phyloP scores from a whole-genome alignment of 345 rosid species.

The Salix suchowensis region DNA sequence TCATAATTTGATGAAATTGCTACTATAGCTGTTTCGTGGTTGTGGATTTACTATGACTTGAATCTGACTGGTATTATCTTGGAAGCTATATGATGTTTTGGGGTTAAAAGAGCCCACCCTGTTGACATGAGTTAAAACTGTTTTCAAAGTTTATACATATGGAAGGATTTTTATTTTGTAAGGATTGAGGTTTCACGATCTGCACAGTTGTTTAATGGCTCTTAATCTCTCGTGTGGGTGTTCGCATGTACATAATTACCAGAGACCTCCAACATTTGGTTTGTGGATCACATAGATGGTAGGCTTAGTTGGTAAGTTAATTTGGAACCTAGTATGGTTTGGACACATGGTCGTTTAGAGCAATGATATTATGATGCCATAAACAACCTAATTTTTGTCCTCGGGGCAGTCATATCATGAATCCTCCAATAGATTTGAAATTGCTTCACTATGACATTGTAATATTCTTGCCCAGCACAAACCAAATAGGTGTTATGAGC shows the following conservation, averaged over 20 bases:
- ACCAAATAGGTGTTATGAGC: too few species aligned
- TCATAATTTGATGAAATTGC: background rate
- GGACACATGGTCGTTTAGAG: background rate
- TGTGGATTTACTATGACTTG: background rate
- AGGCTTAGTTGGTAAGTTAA: background rate
- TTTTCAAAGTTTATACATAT: background rate
- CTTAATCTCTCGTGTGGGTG: background rate
- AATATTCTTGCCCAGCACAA: too few species aligned
- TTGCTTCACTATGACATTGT: background rate
- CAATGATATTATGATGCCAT: background rate
- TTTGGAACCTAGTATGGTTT: background rate
- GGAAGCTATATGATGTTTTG: background rate
- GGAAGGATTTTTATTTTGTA: background rate
- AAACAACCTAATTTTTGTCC: background rate
- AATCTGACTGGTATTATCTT: background rate
- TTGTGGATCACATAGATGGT: background rate
- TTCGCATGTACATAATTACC: background rate
- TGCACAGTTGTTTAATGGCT: background rate
- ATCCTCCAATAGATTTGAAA: background rate
- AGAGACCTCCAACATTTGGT: background rate
- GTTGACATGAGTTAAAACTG: background rate
- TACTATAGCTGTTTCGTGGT: background rate
- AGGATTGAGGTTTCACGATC: background rate
- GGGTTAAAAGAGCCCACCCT: background rate
- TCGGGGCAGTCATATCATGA: background rate